Evolutionary conservation across 208 protist species (phyloP), one percentile per base, ranked within the genome.

Genomic region (Trypanosoma platydactyli): DNA sequence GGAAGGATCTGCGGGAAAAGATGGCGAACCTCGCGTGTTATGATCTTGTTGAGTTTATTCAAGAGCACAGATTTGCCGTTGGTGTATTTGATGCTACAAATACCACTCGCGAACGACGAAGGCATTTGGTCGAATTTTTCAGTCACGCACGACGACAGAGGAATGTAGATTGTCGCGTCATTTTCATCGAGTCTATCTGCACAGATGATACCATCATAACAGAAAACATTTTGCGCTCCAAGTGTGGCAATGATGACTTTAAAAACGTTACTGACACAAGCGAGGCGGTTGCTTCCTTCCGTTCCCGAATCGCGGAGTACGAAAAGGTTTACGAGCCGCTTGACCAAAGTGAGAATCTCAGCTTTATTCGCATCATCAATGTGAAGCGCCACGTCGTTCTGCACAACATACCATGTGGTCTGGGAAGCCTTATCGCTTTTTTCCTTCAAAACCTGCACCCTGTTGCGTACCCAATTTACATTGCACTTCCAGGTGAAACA

Each of bases 121-220:
- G 54, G 20, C 76, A 80, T 63, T 56, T 97, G 22, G 50, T 84
- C 42, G 67, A 89, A 25, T 86, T 81, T 77, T 95, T 95, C 46
- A 68, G 68, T 35, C 46, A 62, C 6, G 76, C 83, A 42, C 62
- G 77, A 18, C 55, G 77, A 27, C 67, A 79, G 44, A 48, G 59
- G 12, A 59, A 68, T 33, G 54, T 90, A 57, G 68, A 79, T n/a
- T 92, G 80, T 68, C 84, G 87, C 3, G 54, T 94, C 22, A 79
- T 97, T n/a, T 97, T 95, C 67, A 94, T 95, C 68, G 92, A 97
- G 72, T 95, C 89, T 24, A 86, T 97, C 53, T 97, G 92, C 72
- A 94, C 88, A 27, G 90, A 97, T 62, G 78, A 91, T 49, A 79
- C 72, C 3, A 89, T 97, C 71, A 84, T 97, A 55, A 94, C 77